Base-by-base conservation (phyloP, 805 yeast genomes). In the Tetrapisispora arboricola region DNA sequence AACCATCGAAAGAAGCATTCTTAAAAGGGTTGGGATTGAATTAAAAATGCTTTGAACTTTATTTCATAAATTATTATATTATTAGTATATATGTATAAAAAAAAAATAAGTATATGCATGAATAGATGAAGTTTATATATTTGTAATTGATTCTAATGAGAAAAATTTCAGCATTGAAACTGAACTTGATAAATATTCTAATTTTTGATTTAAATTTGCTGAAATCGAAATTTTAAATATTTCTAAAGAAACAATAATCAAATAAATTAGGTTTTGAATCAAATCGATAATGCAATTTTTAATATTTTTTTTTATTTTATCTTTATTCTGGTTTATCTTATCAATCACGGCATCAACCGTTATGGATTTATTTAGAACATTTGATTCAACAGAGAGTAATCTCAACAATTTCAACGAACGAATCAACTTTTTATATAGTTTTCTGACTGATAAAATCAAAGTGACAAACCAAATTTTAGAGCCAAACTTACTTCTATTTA, bases 1-100 rank as follows among this genome's bases (percentile, higher is more conserved):
- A 76, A 52, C 94, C 94, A 38, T 75, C 72, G 51, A 73, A 78
- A 36, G 75, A 70, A 25, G 88, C 94, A 0, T 85, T 85, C 65
- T 66, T 84, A 49, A 50, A 71, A 49, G 94, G 84, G 56, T 58
- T 84, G 36, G 83, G 84, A 13, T 54, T 73, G 30, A 40, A 39
- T 16, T 41, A 8, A 24, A 30, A 17, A 12, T 5, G 18, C 17
- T 5, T 18, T 11, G 15, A 11, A 11, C 6, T 26, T 26, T 17
- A 26, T 26, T 9, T 26, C 13, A 8, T 26, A 11, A 10, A 5
- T 26, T 26, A 10, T 26, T 8, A 5, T 13, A 8, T 10, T 13
- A 16, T 34, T 19, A 16, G 6, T 32, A 28, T 11, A 19, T 24
- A 31, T 35, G 32, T 22, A 38, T 42, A 27, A 32, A 36, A 21